Base-by-base conservation (phyloP, 78 protist species). In the Dictyostelium citrinum region DNA sequence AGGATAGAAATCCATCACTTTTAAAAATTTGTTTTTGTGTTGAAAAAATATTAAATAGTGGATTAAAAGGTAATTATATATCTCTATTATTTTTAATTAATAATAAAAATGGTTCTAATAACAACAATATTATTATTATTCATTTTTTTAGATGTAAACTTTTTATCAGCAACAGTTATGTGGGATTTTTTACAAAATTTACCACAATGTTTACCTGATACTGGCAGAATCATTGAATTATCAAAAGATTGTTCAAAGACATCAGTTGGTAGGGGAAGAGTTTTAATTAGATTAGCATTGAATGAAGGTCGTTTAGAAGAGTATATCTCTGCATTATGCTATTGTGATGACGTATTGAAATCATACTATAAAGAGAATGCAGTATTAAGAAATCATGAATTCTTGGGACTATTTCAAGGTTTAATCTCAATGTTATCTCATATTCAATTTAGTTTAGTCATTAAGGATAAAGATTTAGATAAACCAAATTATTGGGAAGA, bases 131-230 rank as follows among this genome's bases (percentile, higher is more conserved):
- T 45, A 77, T 45, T 45, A 43, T 43, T 46, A 45, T 51, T 33
- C 2, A 7, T 33, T 79, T 55, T 0, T 43, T 8, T 24, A 85
- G 91, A 85, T 76, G 91, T 86, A 1, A 86, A 86, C 64, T 72
- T 86, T 46, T 77, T 86, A 77, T 82, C 84, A 39, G 17, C 80
- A 33, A 86, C 93, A 22, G 27, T 24, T 3, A 78, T 86, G 79
- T 86, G 83, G 83, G 93, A 86, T 33, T 76, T 86, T 17, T 71
- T 86, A 60, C 79, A 78, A 61, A 76, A 86, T 86, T 31, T 86
- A 29, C 84, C 83, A 9, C 67, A 51, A 22, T 86, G 93, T 77
- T 33, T 86, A 31, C 93, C 93, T 6, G 84, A 67, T 22, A 86
- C 93, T 2, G 51, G 58, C 10, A 46, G 70, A 31, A 76, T 64